A percentile compares a stretch with the other conserved stretches of the same genome.
These are phyloP conservation scores for Auxenochlorella protothecoides DNA, from an alignment of 139 green algal species.

Conservation along the genomic window DNA sequence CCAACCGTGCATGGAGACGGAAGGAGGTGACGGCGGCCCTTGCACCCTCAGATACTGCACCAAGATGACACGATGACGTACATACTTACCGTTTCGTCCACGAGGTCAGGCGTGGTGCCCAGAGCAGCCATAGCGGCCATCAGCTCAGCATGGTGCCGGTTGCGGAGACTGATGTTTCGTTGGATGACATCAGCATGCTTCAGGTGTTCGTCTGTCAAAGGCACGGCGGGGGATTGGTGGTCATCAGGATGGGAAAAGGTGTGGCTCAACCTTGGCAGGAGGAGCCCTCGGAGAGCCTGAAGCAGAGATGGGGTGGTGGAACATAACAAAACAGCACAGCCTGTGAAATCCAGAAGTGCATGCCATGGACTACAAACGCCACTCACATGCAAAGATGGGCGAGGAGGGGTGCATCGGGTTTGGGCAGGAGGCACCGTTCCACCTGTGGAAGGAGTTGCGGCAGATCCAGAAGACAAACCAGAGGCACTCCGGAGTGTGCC, in stretches of 20 bases:
- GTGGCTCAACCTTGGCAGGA: constrained; percentile 1
- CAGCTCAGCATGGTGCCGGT: constrained; percentile 11
- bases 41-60: no score
- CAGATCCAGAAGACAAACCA: constrained; percentile 68
- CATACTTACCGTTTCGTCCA: no score
- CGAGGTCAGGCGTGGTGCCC: no score
- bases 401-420: background rate
- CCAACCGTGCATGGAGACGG: no score
- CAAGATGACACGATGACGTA: no score
- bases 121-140: background rate
- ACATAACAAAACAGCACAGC: no score
- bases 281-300: background rate
- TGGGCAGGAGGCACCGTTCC: background rate
- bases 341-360: no score
- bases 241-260: background rate
- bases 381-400: background rate
- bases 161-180: constrained; percentile 9
- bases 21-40: no score
- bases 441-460: constrained; percentile 20
- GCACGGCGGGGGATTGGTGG: no score
- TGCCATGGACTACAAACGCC: no score
- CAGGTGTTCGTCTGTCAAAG: no score
- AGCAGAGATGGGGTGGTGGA: background rate
- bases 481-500: constrained; percentile 65
- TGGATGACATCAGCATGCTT: no score